Percentiles rank a stretch among this genome's conserved stretches.
Conservation (phyloP, 2,329 filamentous ascomycete species). For the Cryphonectria carpinicola region DNA sequence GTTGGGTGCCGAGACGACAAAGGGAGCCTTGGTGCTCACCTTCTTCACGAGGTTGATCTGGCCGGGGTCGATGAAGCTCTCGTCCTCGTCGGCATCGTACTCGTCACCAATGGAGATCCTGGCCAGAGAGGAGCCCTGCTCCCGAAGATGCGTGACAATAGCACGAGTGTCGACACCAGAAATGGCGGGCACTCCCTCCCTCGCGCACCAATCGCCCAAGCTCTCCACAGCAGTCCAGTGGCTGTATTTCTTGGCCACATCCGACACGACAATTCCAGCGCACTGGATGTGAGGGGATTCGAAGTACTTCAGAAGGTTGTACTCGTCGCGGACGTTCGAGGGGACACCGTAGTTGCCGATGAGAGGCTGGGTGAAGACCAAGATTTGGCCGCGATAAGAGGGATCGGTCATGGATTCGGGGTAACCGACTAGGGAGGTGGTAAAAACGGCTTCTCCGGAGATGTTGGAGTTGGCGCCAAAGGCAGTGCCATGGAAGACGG, state of each 20-base stretch:
- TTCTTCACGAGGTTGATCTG: conserved; percentile 96
- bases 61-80: conserved; percentile 91
- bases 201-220: conserved; percentile 89
- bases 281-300: conserved; percentile 98
- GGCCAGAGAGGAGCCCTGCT: conserved; percentile 94
- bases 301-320: conserved; percentile 94
- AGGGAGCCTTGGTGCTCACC: conserved; percentile 97
- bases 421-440: conserved; percentile 95
- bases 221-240: conserved; percentile 99
- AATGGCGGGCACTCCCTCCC: conserved; percentile 94
- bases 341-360: conserved; percentile 99
- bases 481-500: conserved; percentile 93
- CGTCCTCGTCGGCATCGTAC: conserved; percentile 97
- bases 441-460: conserved; percentile 98
- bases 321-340: conserved; percentile 80
- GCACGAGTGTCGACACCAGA: conserved; percentile 95
- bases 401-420: conserved; percentile 92
- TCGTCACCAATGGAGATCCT: conserved; percentile 95
- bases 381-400: conserved; percentile 90
- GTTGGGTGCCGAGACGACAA: conserved; percentile 84
- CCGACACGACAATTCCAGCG: conserved; percentile 91
- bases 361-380: conserved; percentile 96
- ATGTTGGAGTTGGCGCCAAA: conserved; percentile 97
- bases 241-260: conserved; percentile 91
- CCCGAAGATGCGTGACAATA: conserved; percentile 93